A percentile compares a stretch with the other conserved stretches of the same genome.
Evolutionary conservation across 2,329 filamentous ascomycete species (phyloP).

Genomic region (Cryphonectria japonica): DNA sequence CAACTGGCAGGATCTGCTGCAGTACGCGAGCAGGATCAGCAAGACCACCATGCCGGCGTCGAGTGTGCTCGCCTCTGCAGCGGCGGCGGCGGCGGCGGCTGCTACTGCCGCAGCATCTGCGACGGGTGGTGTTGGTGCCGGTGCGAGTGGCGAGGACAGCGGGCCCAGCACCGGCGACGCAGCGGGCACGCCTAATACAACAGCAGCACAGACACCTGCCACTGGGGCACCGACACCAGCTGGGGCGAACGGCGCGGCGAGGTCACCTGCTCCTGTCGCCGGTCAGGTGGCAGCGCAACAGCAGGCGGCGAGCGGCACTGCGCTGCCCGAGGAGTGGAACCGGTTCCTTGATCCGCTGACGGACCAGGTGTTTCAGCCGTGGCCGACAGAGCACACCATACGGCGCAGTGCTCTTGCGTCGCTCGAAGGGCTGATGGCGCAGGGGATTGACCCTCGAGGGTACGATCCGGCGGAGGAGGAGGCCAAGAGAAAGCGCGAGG

Average conservation of each 20-base stretch:
- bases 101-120: constrained; percentile 44
- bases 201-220: constrained; percentile 35
- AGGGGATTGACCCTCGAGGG: constrained; percentile 63
- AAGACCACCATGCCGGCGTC: constrained; percentile 74
- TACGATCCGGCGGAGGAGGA: constrained; percentile 63
- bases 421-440: constrained; percentile 64
- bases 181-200: constrained; percentile 28
- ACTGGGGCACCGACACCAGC: constrained; percentile 29
- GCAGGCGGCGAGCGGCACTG: constrained; percentile 37
- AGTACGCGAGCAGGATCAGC: constrained; percentile 78
- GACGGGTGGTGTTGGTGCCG: constrained; percentile 40
- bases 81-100: background rate
- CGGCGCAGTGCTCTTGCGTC: constrained; percentile 68
- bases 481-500: constrained; percentile 53
- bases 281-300: constrained; percentile 22
- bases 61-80: constrained; percentile 22
- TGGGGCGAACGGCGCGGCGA: constrained; percentile 28
- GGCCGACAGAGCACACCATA: constrained; percentile 74
- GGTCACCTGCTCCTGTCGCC: constrained; percentile 21
- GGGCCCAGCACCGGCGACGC: constrained; percentile 34
- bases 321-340: constrained; percentile 53
- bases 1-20: constrained; percentile 73
- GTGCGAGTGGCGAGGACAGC: constrained; percentile 38
- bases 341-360: constrained; percentile 59
- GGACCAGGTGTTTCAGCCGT: constrained; percentile 70